phyloP scores from a whole-genome alignment of 257 asterid species.

The Forsythia suspensa region DNA sequence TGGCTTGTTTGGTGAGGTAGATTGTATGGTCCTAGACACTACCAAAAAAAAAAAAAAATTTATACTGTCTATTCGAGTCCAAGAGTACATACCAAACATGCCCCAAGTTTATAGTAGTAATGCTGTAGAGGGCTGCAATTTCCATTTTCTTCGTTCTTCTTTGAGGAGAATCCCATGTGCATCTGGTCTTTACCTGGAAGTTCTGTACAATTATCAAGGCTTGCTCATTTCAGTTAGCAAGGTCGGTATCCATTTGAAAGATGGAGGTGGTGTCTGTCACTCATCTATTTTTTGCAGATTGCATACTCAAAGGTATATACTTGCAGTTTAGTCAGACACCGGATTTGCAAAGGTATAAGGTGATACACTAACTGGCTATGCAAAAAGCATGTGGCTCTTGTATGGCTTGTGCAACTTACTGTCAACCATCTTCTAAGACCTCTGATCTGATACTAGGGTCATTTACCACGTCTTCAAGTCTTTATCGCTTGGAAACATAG shows the following conservation, averaged over 20 bases:
- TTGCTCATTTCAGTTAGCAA: constrained; percentile 16
- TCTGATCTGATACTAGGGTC: constrained; percentile 11
- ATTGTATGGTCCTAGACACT: neutral
- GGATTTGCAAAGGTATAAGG: constrained; percentile 13
- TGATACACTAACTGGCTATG: constrained; percentile 18
- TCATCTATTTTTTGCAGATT: neutral
- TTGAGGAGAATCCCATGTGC: neutral
- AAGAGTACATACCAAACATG: neutral
- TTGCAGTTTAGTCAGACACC: constrained; percentile 16
- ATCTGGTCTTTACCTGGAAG: neutral
- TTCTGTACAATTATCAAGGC: neutral
- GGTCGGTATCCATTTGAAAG: constrained; percentile 23
- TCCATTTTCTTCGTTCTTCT: neutral
- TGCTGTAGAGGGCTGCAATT: neutral
- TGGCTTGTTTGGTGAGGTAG: neutral
- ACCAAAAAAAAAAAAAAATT: too few relatives aligned
- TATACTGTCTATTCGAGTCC: neutral
- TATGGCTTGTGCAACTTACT: constrained; percentile 13
- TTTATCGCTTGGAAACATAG: neutral
- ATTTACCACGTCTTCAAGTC: neutral
- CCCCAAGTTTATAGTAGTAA: neutral
- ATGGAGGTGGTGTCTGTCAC: constrained; percentile 7
- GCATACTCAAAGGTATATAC: constrained; percentile 21
- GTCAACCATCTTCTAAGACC: constrained; percentile 12
- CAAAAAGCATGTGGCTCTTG: neutral